phyloP scores from a whole-genome alignment of 768 basidiomycete genomes.

The Hemileccinum rubropunctum region DNA sequence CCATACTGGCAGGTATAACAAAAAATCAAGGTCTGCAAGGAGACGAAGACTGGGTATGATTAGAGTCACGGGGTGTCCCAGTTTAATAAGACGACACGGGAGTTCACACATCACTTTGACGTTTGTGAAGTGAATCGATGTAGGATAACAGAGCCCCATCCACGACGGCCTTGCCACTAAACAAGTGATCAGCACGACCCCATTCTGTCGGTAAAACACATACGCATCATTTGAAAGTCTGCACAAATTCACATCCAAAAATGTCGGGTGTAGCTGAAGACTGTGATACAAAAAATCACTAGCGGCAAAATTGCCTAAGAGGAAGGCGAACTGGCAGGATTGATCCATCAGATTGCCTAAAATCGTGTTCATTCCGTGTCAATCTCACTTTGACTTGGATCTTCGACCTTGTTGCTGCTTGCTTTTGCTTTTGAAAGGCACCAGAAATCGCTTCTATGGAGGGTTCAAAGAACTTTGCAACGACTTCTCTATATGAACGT shows the following conservation, averaged over 20 bases:
- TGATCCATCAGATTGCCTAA: not conserved
- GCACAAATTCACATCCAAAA: constrained; percentile 37
- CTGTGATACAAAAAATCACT: constrained; percentile 43
- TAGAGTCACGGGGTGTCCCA: too few species aligned
- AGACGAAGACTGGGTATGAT: too few species aligned
- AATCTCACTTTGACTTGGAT: constrained; percentile 25
- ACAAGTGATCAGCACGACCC: too few species aligned
- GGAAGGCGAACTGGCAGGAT: constrained; percentile 38
- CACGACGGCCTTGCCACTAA: too few species aligned
- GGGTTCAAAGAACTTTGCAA: constrained; percentile 41
- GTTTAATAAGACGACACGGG: too few species aligned
- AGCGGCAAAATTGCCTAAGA: constrained; percentile 51
- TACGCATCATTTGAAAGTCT: constrained; percentile 51
- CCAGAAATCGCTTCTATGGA: constrained; percentile 36
- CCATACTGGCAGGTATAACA: too few species aligned
- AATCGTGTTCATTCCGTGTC: too few species aligned
- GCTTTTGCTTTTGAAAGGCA: constrained; percentile 30
- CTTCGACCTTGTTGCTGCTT: constrained; percentile 11
- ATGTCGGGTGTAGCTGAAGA: constrained; percentile 37
- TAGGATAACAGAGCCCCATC: too few species aligned
- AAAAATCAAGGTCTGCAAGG: not conserved
- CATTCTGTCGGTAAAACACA: constrained; percentile 5
- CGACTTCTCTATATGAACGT: constrained; percentile 25
- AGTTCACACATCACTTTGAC: too few species aligned
- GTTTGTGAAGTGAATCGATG: too few species aligned